Evolutionary conservation across 257 asterid species (phyloP).

Genomic region (Lithospermum erythrorhizon): DNA sequence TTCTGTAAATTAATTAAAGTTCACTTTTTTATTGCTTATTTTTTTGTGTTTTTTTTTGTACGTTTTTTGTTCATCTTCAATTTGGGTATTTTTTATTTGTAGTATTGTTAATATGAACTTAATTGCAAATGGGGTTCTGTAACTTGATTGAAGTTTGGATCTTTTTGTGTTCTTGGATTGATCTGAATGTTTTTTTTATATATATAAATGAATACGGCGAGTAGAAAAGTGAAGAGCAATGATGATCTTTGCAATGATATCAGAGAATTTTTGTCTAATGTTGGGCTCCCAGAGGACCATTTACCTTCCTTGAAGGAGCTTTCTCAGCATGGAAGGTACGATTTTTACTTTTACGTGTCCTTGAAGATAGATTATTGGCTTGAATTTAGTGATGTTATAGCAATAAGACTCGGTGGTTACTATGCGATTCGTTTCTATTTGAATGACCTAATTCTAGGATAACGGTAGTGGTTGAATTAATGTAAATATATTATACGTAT

Average conservation of each 20-base stretch:
- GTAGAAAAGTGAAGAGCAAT: constrained; percentile 50
- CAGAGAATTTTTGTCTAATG: constrained; percentile 45
- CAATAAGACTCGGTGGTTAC: not conserved
- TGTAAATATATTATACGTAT: too few relatives aligned
- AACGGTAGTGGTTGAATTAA: not conserved
- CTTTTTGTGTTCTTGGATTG: not conserved
- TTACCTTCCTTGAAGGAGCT: constrained; percentile 81
- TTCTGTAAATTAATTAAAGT: too few relatives aligned
- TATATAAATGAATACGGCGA: constrained; percentile 24
- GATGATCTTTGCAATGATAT: constrained; percentile 59
- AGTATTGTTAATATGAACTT: too few relatives aligned
- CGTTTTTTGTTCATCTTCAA: constrained; percentile 3
- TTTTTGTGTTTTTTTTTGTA: not conserved
- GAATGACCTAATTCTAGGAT: not conserved
- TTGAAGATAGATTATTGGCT: not conserved
- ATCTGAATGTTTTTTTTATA: not conserved
- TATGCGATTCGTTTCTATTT: not conserved
- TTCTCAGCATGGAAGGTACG: constrained; percentile 63
- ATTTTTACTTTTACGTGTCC: not conserved
- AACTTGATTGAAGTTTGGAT: not conserved
- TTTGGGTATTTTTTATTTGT: not conserved
- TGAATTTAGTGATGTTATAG: not conserved
- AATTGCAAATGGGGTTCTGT: too few relatives aligned
- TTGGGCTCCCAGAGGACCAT: constrained; percentile 63
- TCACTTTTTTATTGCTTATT: too few relatives aligned